These are phyloP conservation scores for Encephalitozoon hellem DNA, from an alignment of 371 early-diverging fungal genomes.

Conservation along the genomic window DNA sequence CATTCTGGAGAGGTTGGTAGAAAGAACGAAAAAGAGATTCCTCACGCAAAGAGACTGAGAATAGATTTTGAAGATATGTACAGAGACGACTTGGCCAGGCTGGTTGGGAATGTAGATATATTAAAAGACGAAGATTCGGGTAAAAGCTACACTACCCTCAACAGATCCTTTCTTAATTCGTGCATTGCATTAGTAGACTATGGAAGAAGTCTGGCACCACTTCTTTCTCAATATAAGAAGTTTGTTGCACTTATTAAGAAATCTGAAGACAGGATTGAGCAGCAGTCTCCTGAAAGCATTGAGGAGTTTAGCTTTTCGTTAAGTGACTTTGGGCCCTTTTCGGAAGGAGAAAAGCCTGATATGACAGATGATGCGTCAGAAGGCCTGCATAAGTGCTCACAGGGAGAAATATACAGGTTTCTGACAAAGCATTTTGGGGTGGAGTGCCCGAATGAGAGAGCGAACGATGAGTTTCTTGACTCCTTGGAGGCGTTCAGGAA, in stretches of 20 bases:
- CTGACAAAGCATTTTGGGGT: conserved; percentile 4
- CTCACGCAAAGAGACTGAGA: background rate
- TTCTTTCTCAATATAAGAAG: background rate
- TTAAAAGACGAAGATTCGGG: background rate
- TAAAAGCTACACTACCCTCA: background rate
- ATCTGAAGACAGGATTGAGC: background rate
- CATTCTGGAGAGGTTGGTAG: background rate
- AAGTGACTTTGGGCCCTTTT: background rate
- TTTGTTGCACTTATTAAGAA: background rate
- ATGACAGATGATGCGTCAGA: too few species aligned
- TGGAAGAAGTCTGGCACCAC: background rate
- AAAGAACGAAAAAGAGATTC: background rate
- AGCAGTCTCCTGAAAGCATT: background rate
- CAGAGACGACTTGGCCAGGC: background rate
- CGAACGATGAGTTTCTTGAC: background rate
- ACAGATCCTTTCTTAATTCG: background rate
- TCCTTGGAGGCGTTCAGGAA: background rate
- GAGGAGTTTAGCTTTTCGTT: background rate
- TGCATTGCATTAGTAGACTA: background rate
- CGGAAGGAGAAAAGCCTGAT: too few species aligned
- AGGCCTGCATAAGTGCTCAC: background rate
- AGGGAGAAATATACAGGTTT: background rate
- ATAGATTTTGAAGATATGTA: background rate
- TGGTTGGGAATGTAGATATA: background rate
- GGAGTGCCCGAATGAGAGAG: background rate